These are phyloP conservation scores for Glycine soja DNA, from an alignment of 306 rosid genomes.

Conservation along the genomic window DNA sequence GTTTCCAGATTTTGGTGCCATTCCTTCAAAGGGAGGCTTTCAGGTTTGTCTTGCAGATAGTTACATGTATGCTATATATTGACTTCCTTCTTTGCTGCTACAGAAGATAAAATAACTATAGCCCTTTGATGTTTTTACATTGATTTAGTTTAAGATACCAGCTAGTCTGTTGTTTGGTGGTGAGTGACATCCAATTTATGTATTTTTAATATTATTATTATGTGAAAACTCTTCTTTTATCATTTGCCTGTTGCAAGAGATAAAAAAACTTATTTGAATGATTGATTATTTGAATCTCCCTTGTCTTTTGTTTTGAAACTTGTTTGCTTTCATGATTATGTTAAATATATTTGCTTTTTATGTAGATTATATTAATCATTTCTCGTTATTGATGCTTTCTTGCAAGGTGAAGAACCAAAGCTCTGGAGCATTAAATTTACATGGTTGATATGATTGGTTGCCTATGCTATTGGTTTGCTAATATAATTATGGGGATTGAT, in stretches of 20 bases:
- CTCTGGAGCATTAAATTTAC: too few relatives aligned
- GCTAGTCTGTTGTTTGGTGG: neutral
- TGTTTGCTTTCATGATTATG: too few relatives aligned
- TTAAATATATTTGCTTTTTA: too few relatives aligned
- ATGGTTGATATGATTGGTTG: too few relatives aligned
- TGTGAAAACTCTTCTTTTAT: too few relatives aligned
- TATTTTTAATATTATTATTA: too few relatives aligned
- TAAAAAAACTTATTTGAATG: neutral
- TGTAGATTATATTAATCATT: too few relatives aligned
- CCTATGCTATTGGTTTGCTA: too few relatives aligned
- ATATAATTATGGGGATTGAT: too few relatives aligned
- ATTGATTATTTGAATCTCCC: neutral
- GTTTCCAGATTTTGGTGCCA: neutral
- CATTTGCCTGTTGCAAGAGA: neutral
- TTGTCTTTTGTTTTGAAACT: neutral
- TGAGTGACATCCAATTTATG: too few relatives aligned
- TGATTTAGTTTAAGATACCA: neutral
- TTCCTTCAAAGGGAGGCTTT: neutral
- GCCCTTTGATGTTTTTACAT: neutral
- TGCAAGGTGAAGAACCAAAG: too few relatives aligned
- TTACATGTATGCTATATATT: neutral
- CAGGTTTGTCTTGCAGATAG: neutral
- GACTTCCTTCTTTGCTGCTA: neutral
- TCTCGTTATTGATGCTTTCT: neutral
- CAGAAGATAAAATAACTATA: too few relatives aligned